Conservation (phyloP, 306 rosid genomes). For the Mucuna pruriens region DNA sequence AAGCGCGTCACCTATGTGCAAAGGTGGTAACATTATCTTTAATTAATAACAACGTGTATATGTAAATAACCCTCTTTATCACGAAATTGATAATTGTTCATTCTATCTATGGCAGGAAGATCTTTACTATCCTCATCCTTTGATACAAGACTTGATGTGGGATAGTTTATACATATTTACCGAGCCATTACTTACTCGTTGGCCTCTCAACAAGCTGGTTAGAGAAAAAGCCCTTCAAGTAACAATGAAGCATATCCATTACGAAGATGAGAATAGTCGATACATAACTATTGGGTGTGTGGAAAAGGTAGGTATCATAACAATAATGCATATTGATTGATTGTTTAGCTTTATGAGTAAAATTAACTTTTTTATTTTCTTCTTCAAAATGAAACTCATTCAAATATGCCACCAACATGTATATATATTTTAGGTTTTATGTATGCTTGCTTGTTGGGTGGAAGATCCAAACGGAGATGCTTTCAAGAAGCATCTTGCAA, state of each 20-base stretch:
- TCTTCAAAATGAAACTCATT: not conserved
- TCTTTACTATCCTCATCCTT: constrained; percentile 63
- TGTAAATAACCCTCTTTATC: not conserved
- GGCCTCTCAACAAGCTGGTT: constrained; percentile 69
- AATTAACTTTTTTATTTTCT: not conserved
- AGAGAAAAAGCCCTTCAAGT: constrained; percentile 67
- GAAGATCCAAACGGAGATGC: constrained; percentile 79
- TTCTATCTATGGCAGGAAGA: constrained; percentile 56
- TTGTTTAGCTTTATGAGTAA: not conserved
- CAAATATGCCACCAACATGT: not conserved
- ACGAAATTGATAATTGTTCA: not conserved
- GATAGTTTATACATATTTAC: constrained; percentile 60
- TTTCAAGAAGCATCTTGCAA: constrained; percentile 72
- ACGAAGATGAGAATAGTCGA: constrained; percentile 76
- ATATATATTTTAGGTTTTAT: constrained; percentile 48
- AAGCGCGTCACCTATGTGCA: constrained; percentile 69
- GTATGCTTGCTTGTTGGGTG: constrained; percentile 83
- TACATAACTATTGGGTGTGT: constrained; percentile 67
- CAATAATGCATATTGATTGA: not conserved
- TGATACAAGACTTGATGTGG: constrained; percentile 71
- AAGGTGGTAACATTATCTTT: constrained; percentile 37
- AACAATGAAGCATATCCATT: constrained; percentile 77
- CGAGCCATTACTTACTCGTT: constrained; percentile 71
- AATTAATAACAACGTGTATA: not conserved
- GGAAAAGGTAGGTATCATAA: constrained; percentile 53